Evolutionary conservation across 1,284 basidiomycete genomes (phyloP).

Genomic region (Mycena sp.): DNA sequence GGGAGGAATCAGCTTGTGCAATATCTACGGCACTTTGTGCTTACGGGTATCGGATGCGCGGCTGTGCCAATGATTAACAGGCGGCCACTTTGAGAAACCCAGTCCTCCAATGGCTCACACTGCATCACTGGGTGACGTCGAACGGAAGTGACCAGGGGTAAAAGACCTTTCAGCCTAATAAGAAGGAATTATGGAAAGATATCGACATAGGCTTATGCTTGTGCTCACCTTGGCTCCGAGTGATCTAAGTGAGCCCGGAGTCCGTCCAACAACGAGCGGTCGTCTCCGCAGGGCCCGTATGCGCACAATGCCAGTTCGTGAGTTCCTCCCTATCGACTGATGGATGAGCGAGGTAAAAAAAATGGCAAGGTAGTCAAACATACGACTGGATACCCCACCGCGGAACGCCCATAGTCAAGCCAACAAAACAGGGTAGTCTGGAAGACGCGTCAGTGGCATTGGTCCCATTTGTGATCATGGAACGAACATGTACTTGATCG

Average conservation of each 20-base stretch:
- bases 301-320: constrained; percentile 42
- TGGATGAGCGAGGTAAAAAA: constrained; percentile 6
- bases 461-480: not conserved
- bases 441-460: constrained; percentile 1
- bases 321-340: constrained; percentile 35
- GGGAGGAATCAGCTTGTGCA: not conserved
- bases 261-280: no score
- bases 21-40: not conserved
- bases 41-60: constrained; percentile 62
- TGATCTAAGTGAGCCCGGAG: no score
- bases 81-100: constrained; percentile 55
- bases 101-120: constrained; percentile 55
- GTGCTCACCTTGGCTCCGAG: constrained; percentile 50
- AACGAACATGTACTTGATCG: not conserved
- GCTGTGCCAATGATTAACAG: constrained; percentile 61
- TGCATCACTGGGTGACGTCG: constrained; percentile 49
- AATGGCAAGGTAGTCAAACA: constrained; percentile 13
- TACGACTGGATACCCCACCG: constrained; percentile 52
- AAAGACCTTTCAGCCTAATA: constrained; percentile 55
- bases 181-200: not conserved
- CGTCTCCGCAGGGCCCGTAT: constrained; percentile 37
- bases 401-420: constrained; percentile 50
- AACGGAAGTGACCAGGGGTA: constrained; percentile 44
- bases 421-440: constrained; percentile 51
- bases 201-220: not conserved